These are phyloP conservation scores for Phytophthora fragariaefolia DNA, from an alignment of 352 stramenopile genomes.

Conservation along the genomic window DNA sequence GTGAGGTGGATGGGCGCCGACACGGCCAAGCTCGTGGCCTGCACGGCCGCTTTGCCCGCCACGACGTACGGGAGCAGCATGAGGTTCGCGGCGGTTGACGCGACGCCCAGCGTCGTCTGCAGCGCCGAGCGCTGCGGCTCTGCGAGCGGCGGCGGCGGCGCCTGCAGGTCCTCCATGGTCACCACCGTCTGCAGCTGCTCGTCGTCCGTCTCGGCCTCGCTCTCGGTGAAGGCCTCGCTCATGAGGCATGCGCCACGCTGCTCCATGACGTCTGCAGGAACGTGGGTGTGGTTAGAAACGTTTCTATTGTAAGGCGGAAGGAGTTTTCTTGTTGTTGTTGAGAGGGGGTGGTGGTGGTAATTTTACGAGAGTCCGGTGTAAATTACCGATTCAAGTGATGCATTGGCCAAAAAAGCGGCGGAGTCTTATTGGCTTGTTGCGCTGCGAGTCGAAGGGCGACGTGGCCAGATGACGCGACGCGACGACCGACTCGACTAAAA, in stretches of 20 bases:
- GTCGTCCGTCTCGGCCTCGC: slow-evolving; percentile 19
- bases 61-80: slow-evolving; percentile 70
- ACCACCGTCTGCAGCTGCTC: slow-evolving; percentile 28
- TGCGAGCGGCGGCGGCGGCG: not conserved
- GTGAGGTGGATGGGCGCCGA: slow-evolving; percentile 65
- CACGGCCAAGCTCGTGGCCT: slow-evolving; percentile 65
- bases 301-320: too few species aligned
- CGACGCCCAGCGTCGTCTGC: slow-evolving; percentile 61
- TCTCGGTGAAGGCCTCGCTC: slow-evolving; percentile 38
- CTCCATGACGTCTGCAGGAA: slow-evolving; percentile 12
- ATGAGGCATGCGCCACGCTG: slow-evolving; percentile 19
- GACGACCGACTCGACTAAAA: slow-evolving; percentile 25
- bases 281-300: too few species aligned
- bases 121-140: slow-evolving; percentile 32
- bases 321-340: too few species aligned
- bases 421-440: too few species aligned
- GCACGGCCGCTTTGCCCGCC: slow-evolving; percentile 60
- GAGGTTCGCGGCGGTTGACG: slow-evolving; percentile 62
- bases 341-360: too few species aligned
- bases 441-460: not conserved
- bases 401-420: too few species aligned
- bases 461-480: slow-evolving; percentile 6
- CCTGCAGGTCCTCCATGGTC: slow-evolving; percentile 26
- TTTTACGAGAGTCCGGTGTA: too few species aligned
- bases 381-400: too few species aligned